Base-by-base conservation (phyloP, 2,329 filamentous ascomycete species). In the Rhynchosporium graminicola region DNA sequence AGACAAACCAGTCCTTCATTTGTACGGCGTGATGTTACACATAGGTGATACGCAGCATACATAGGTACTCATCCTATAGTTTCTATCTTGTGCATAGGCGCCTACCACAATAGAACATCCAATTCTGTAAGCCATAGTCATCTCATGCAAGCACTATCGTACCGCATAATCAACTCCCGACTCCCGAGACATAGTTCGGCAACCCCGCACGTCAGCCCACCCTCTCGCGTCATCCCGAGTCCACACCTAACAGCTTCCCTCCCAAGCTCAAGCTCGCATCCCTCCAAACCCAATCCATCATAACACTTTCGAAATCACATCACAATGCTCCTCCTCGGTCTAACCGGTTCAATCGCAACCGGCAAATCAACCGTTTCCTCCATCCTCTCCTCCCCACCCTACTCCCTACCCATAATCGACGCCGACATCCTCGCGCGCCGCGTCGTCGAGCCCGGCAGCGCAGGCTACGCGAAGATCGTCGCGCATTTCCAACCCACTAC, bases 341-440 rank as follows among this genome's bases (percentile, higher is more conserved):
- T 99, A 31, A 99, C 95, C 8, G 95, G 95, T 75, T 97, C 93
- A 65, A 98, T 99, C 74, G 95, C 95, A 64, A 99, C 95, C 5
- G 95, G 95, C 76, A 99, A 99, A 84, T 97, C 94, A 51, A 99
- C 94, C 68, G 92, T 97, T 60, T 97, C 95, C 33, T 82, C 83
- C 45, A 83, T 97, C 70, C 90, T 99, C 71, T 86, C 89, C 57
- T 82, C 85, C 4, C 81, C 90, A 4, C 95, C 94, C 0, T 90
- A 97, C 80, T 88, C 85, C 64, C 84, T 99, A 65, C 93, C 95
- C 71, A 84, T 99, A 70, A 88, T 99, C 79, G 95, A 99, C 74
- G 94, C 95, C 74, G 95, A 99, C 79, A 79, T 96, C 61, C 83
- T 98, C 65, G 94, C 95, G 54, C 92, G 94, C 70, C 85, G 95